Base-by-base conservation (phyloP, 768 basidiomycete species). In the Lactarius sp. region DNA sequence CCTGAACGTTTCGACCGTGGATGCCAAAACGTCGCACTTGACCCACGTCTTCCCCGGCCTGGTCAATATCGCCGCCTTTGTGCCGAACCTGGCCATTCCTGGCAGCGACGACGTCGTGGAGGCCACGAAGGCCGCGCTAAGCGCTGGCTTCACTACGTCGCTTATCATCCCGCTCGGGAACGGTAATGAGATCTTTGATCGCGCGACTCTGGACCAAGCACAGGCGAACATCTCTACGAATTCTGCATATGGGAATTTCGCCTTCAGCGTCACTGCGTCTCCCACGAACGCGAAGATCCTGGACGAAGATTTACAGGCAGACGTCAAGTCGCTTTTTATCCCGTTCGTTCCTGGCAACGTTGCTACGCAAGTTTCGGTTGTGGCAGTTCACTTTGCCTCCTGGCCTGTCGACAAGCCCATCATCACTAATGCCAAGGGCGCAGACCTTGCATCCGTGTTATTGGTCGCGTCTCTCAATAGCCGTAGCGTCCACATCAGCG, bases 401-500 rank as follows among this genome's bases (percentile, higher is more conserved):
- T 98, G 97, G 96, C 88, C 95, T 0, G 68, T 76, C 4, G 92
- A 97, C 69, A 96, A 94, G 77, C 88, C 88, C n/a, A 92, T 99
- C 71, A 80, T 98, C 59, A 94, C 96, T 3, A 89, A 98, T 71
- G 96, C 97, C 22, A 88, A 88, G 71, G 88, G 92, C 13, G 88
- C 94, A 2, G 90, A 94, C 68, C 83, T 98, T 12, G 96, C 97
- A 1, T 97, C 96, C 0, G 83, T 98, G 42, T 83, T 99, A 37
- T 82, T 99, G 33, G 77, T 98, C 52, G 94, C 96, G n/a, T 95
- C 92, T 69, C 83, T 99, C 51, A 88, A 98, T 75, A 86, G 81
- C 70, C 86, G 94, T 64, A 86, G 84, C 67, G 83, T 98, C 10
- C 97, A 99, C 73, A 83, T 98, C 68, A 92, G 92, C 9, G 90